Conservation (phyloP, 2,329 filamentous ascomycete genomes). For the Sporothrix variecibatus region DNA sequence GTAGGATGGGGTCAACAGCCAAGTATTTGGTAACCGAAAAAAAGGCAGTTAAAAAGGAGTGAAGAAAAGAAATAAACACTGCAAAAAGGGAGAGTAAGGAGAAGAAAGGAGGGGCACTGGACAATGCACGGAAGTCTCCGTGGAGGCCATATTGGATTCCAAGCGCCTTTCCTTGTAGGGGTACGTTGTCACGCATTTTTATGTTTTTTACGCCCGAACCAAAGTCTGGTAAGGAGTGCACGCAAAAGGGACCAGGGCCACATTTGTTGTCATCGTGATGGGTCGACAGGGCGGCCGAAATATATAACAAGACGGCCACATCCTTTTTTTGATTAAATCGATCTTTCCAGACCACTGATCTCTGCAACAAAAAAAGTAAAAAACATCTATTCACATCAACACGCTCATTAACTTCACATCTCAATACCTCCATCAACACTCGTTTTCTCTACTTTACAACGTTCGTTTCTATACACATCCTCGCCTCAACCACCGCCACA, state of each 20-base stretch:
- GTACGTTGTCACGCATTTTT: no score
- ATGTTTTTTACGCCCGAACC: background rate
- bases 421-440: background rate
- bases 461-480: background rate
- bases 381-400: no score
- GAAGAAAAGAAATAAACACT: background rate
- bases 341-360: background rate
- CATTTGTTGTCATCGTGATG: slow-evolving; percentile 13
- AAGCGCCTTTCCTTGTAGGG: background rate
- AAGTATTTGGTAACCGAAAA: no score
- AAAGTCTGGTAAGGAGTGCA: no score
- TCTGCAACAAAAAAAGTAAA: background rate
- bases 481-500: background rate
- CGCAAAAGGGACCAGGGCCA: background rate
- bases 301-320: background rate
- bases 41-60: background rate
- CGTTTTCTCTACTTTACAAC: background rate
- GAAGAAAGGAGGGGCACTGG: no score
- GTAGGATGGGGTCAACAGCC: no score
- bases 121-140: background rate
- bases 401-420: background rate
- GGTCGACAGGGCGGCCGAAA: background rate
- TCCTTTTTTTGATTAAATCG: background rate
- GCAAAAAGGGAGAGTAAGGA: background rate
- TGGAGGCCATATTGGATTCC: background rate